phyloP scores from a whole-genome alignment of 2,329 filamentous ascomycete genomes.

The Neonectria magnoliae region DNA sequence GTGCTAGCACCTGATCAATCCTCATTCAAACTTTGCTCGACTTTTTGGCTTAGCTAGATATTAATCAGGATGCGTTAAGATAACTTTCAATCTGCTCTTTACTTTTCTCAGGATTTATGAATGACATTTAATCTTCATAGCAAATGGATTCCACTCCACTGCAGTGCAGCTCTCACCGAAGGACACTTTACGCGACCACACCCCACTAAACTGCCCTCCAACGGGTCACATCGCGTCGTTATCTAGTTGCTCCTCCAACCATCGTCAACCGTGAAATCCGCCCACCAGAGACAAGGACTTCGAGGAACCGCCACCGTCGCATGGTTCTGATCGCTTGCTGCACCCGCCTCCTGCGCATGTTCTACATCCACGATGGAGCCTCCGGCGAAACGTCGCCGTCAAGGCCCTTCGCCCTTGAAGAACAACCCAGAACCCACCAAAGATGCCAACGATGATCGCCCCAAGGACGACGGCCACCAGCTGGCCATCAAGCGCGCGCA shows the following conservation, averaged over 20 bases:
- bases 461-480: slow-evolving; percentile 64
- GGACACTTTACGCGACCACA: slow-evolving; percentile 37
- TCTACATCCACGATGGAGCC: slow-evolving; percentile 60
- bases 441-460: slow-evolving; percentile 55
- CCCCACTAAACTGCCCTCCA: background rate
- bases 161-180: background rate
- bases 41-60: background rate
- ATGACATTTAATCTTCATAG: background rate
- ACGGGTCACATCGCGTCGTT: slow-evolving; percentile 30
- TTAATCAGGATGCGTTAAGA: background rate
- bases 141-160: background rate
- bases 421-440: slow-evolving; percentile 49
- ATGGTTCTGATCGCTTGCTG: background rate
- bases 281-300: background rate
- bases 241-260: slow-evolving; percentile 44
- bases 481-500: slow-evolving; percentile 70
- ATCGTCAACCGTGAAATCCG: slow-evolving; percentile 2
- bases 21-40: background rate
- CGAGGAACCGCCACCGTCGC: background rate
- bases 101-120: background rate
- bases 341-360: background rate
- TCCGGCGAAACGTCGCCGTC: slow-evolving; percentile 68
- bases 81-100: too few relatives aligned
- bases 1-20: background rate
- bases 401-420: slow-evolving; percentile 53